Evolutionary conservation across 2,329 filamentous ascomycete genomes (phyloP), one percentile per base, ranked within the genome.

Genomic region (Lachnellula hyalina): DNA sequence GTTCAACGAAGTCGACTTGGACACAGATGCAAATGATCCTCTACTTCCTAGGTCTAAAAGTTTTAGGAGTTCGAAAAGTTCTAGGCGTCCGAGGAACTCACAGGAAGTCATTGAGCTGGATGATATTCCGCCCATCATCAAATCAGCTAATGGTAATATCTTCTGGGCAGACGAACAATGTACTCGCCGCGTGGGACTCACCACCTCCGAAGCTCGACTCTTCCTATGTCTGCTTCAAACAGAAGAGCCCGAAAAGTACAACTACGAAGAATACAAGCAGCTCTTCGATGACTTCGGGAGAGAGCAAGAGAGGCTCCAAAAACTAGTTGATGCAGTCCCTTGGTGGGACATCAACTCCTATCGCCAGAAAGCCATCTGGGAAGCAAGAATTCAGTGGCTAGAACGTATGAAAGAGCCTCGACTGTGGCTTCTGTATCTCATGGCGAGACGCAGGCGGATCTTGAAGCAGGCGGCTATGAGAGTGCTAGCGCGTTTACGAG

Each of bases 141-240:
- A 65, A 35, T 62, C 58, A 11, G 40, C 52, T 3, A 61, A 65
- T 32, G 63, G 63, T 3, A 63, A 65, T 32, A 55, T 63, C 34
- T 63, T 65, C 50, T 63, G 60, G 63, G 63, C 61, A 0, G 63
- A 63, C 40, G 60, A 63, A 35, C 53, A 56, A 53, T 63, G 63
- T 36, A 58, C 56, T 3, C 55, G 62, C 23, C 58, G 62, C 17
- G 58, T 64, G 1, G 62, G 62, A 3, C 57, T 65, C 34, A 61
- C 61, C 2, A 55, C 54, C 1, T 58, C 58, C 11, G 63, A 65
- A 55, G 61, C 60, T 3, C 54, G 58, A 5, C 56, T 63, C 17
- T 61, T 63, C 45, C 38, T 63, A 8, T 56, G 56, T 4, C 41
- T 63, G 5, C 61, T 60, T 15, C 58, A 59, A 47, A 60, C 56